phyloP scores from a whole-genome alignment of 352 stramenopile species.

The Globisporangium middletonii region DNA sequence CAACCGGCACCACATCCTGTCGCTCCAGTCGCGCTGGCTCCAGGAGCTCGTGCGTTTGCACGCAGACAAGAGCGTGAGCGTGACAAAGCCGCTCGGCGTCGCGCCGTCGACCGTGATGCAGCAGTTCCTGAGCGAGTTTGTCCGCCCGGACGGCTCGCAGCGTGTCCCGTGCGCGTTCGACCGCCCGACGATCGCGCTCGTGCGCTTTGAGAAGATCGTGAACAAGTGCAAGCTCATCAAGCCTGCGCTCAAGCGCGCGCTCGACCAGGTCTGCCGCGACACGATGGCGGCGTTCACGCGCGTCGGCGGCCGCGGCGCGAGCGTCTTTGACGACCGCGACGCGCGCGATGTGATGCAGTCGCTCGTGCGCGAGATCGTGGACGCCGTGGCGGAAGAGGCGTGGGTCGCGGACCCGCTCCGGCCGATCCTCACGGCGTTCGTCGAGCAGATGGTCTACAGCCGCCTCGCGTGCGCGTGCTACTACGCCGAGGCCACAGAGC shows the following conservation, averaged over 20 bases:
- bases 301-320: slow-evolving; percentile 11
- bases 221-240: slow-evolving; percentile 51
- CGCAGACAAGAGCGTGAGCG: slow-evolving; percentile 28
- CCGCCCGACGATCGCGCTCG: slow-evolving; percentile 34
- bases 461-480: slow-evolving; percentile 66
- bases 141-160: slow-evolving; percentile 7
- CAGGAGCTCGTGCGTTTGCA: slow-evolving; percentile 43
- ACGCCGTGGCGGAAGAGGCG: slow-evolving; percentile 36
- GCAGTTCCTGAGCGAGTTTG: slow-evolving; percentile 37
- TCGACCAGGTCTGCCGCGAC: slow-evolving; percentile 58
- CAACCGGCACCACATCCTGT: slow-evolving; percentile 46
- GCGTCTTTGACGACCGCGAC: slow-evolving; percentile 45
- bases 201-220: slow-evolving; percentile 70
- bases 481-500: slow-evolving; percentile 35
- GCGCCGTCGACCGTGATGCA: slow-evolving; percentile 15
- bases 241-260: slow-evolving; percentile 49
- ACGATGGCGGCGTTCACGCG: slow-evolving; percentile 51
- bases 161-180: slow-evolving; percentile 33
- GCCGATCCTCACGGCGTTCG: slow-evolving; percentile 32
- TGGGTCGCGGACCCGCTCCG: slow-evolving; percentile 21
- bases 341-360: slow-evolving; percentile 64
- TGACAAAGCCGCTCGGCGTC: slow-evolving; percentile 9
- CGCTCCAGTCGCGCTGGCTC: slow-evolving; percentile 54
- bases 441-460: slow-evolving; percentile 75
- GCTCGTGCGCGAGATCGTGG: slow-evolving; percentile 56